Base-by-base conservation (phyloP, 2,329 filamentous ascomycete species). In the Exophiala lecanii-corni region DNA sequence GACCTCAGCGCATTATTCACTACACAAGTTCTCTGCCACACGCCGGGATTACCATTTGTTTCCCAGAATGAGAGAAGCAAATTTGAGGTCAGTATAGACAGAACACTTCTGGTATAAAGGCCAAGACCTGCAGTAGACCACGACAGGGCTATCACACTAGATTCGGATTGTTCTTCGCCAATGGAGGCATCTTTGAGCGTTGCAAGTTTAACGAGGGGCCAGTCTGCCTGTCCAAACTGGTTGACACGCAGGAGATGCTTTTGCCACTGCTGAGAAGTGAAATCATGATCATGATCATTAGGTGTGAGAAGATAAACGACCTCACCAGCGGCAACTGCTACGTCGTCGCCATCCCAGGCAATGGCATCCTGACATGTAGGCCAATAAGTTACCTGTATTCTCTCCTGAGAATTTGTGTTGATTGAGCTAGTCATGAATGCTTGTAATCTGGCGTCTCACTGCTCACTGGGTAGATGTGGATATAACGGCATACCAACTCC, bases 51-150 rank as follows among this genome's bases (percentile, higher is more conserved):
- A 9, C 71, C 71, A 21, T 68, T 58, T 2, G 70, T 65, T 36
- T 75, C 72, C 70, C 76, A 82, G 6, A 82, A 57, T 1, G 74
- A 76, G 4, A 82, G 58, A 1, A 76, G 55, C 41, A 78, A 59
- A 50, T 78, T 79, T 2, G 75, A 71, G 0, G 76, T 79, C 33
- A 79, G 61, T 12, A 78, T 70, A 2, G 71, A 74, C 19, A 82
- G 66, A 5, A 72, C 69, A 54, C 71, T 76, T 49, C 74, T 68
- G 32, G 69, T 62, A 57, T 78, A 72, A 51, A 69, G 71, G 13
- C 67, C 76, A 28, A 81, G 59, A 2, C 78, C 77, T 5, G 72
- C 66, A 2, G 73, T 65, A 4, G 78, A 81, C 78, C 78, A 82
- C 6, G 68, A 62, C 16, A 80, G 55, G 2, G 62, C 62, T n/a